Conservation (phyloP, 2,329 filamentous ascomycete genomes). For the Stagonosporopsis vannaccii region DNA sequence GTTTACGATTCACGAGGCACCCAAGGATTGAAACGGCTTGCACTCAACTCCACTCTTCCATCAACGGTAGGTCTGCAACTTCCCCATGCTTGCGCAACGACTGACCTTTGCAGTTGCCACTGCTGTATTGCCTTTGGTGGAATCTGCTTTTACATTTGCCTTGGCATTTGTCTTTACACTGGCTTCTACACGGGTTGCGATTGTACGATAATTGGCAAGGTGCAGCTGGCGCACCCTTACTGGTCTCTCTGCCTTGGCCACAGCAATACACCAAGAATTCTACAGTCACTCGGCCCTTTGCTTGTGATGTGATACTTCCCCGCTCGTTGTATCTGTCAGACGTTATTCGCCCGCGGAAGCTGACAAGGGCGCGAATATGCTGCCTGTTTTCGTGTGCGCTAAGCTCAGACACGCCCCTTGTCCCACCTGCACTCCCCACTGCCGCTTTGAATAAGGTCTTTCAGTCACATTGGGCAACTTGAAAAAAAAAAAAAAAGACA, state of each 20-base stretch:
- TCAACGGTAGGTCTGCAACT: neutral
- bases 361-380: too few species aligned
- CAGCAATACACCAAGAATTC: neutral
- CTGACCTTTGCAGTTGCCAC: neutral
- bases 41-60: neutral
- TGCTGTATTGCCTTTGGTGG: neutral
- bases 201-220: neutral
- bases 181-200: neutral
- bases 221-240: neutral
- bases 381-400: too few species aligned
- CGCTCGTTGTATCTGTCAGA: too few species aligned
- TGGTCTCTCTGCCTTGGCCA: neutral
- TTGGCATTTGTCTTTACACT: too few species aligned
- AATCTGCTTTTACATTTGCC: neutral
- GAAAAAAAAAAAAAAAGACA: neutral
- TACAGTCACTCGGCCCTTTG: neutral
- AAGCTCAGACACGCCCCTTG: too few species aligned
- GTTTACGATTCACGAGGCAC: neutral
- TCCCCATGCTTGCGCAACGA: neutral
- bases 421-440: neutral
- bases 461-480: neutral
- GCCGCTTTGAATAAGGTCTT: neutral
- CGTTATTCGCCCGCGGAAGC: too few species aligned
- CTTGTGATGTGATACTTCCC: neutral
- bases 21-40: neutral